Conservation (phyloP, 2,329 filamentous ascomycete species). For the Microcyclosporella mali region DNA sequence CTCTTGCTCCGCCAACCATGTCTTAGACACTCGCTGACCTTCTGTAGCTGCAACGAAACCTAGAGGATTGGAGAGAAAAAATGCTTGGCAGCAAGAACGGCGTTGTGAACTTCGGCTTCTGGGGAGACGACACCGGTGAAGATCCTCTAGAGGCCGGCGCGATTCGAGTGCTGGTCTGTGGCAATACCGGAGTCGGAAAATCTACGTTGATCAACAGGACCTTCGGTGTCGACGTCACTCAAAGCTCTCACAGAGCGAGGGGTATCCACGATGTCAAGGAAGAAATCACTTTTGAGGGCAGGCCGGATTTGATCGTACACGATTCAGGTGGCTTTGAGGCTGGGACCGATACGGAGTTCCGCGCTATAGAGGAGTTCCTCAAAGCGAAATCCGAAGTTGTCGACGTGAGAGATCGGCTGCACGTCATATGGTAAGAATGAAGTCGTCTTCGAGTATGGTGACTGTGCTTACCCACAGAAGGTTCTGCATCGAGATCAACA, state of each 20-base stretch:
- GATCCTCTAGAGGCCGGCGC: slow-evolving; percentile 16
- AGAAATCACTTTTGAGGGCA: slow-evolving; percentile 29
- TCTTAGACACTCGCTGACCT: no score
- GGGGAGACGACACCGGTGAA: slow-evolving; percentile 20
- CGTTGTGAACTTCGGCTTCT: slow-evolving; percentile 21
- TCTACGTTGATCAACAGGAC: slow-evolving; percentile 15
- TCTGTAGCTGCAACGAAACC: slow-evolving; percentile 24
- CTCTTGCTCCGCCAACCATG: no score
- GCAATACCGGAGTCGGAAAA: slow-evolving; percentile 12
- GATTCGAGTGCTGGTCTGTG: slow-evolving; percentile 32
- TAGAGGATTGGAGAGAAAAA: slow-evolving; percentile 22
- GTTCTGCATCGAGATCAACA: slow-evolving; percentile 34
- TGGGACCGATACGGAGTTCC: slow-evolving; percentile 27
- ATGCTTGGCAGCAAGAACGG: slow-evolving; percentile 19
- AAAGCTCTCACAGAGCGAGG: slow-evolving; percentile 23
- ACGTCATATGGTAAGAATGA: slow-evolving; percentile 27
- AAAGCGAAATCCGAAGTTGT: slow-evolving; percentile 27
- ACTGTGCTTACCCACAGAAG: slow-evolving; percentile 4
- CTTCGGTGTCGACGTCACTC: slow-evolving; percentile 29
- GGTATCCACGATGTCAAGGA: slow-evolving; percentile 31
- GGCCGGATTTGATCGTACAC: slow-evolving; percentile 32
- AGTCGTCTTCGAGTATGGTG: neutral
- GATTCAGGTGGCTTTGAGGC: slow-evolving; percentile 34
- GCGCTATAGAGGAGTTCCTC: slow-evolving; percentile 28
- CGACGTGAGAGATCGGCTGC: slow-evolving; percentile 27